These are phyloP conservation scores for Puya raimondii DNA, from an alignment of 176 grass and related monocot genomes.

Conservation along the genomic window DNA sequence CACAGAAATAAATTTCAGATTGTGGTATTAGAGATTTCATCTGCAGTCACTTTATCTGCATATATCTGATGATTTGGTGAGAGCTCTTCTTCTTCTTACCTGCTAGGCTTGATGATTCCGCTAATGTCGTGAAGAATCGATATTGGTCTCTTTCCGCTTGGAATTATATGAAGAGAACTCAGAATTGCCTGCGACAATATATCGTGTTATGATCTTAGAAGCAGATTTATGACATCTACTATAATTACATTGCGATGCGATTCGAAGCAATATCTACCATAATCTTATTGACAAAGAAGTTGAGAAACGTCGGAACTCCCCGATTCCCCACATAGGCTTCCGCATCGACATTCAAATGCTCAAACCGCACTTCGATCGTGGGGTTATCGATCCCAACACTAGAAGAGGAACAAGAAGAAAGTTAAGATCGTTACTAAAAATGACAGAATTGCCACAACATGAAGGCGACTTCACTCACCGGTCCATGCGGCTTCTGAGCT, in stretches of 20 bases:
- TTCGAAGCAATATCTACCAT: conserved; percentile 10
- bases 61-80: not conserved
- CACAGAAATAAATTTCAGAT: not conserved
- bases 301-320: conserved; percentile 25
- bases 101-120: conserved; percentile 25
- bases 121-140: conserved; percentile 23
- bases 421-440: not conserved
- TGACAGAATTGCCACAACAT: no score
- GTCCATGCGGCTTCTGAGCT: conserved; percentile 19
- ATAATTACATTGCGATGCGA: not conserved
- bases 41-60: not conserved
- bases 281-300: conserved; percentile 30
- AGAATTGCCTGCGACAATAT: not conserved
- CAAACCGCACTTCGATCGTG: conserved; percentile 29
- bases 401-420: not conserved
- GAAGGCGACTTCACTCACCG: not conserved
- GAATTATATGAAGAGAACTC: conserved; percentile 20
- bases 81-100: conserved; percentile 2
- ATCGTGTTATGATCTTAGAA: not conserved
- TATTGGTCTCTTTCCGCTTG: conserved; percentile 25
- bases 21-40: not conserved
- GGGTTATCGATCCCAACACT: conserved; percentile 30
- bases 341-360: conserved; percentile 24
- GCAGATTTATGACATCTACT: not conserved
- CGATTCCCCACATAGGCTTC: conserved; percentile 30